Conservation (phyloP, 352 stramenopile genomes). For the Blastocystis sp. region DNA sequence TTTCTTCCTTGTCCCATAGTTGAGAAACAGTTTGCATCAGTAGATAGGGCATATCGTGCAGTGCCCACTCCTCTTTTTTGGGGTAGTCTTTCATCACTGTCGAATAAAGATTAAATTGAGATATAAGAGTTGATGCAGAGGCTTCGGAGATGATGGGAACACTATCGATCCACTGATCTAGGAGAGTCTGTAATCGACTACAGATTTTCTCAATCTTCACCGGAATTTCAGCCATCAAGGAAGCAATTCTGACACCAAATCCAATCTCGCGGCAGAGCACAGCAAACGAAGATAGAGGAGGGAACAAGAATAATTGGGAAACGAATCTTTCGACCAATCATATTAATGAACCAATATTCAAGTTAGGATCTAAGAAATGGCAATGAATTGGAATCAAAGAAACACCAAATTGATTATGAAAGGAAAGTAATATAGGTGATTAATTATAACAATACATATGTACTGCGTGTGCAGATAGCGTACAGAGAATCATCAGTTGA, state of each 20-base stretch:
- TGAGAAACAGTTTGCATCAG: slow-evolving; percentile 48
- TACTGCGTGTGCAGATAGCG: too few species aligned
- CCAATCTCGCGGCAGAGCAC: not conserved
- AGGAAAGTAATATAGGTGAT: too few species aligned
- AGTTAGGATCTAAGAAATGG: too few species aligned
- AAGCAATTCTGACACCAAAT: not conserved
- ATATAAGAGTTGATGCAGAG: slow-evolving; percentile 27
- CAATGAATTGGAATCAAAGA: too few species aligned
- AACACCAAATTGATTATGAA: too few species aligned
- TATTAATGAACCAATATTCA: not conserved
- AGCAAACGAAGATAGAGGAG: slow-evolving; percentile 33
- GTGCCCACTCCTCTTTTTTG: slow-evolving; percentile 36
- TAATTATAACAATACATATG: too few species aligned
- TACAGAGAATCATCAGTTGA: too few species aligned
- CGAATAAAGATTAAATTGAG: slow-evolving; percentile 11
- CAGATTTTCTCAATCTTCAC: slow-evolving; percentile 35
- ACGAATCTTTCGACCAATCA: not conserved
- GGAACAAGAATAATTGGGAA: slow-evolving; percentile 12
- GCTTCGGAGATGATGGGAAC: slow-evolving; percentile 35
- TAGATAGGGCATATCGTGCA: slow-evolving; percentile 53
- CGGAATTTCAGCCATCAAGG: not conserved
- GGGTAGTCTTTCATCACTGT: slow-evolving; percentile 14
- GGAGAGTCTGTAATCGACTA: slow-evolving; percentile 15
- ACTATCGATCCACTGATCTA: slow-evolving; percentile 23
- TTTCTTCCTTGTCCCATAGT: slow-evolving; percentile 31